Evolutionary conservation across 2,329 filamentous ascomycete species (phyloP).

Genomic region (Pyrenochaeta sp.): DNA sequence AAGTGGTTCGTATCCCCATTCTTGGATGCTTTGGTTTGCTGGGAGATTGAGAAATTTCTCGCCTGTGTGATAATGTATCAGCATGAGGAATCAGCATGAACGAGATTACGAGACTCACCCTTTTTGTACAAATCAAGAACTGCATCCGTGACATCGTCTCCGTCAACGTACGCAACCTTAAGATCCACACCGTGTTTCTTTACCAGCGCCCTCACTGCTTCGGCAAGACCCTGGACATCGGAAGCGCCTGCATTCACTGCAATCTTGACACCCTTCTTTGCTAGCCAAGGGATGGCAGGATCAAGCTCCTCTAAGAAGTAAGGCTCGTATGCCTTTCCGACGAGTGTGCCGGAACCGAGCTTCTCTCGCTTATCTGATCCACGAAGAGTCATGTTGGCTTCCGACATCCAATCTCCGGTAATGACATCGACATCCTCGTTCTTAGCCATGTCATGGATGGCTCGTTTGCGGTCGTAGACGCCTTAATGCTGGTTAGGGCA

Average conservation of each 20-base stretch:
- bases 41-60: constrained; percentile 32
- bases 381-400: constrained; percentile 33
- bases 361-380: constrained; percentile 31
- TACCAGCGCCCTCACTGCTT: constrained; percentile 25
- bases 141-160: constrained; percentile 53
- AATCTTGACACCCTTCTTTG: constrained; percentile 30
- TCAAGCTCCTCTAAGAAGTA: constrained; percentile 33
- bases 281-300: constrained; percentile 32
- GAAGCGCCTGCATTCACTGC: constrained; percentile 32
- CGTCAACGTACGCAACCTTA: constrained; percentile 54
- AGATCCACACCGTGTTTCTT: constrained; percentile 36
- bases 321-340: constrained; percentile 32
- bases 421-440: constrained; percentile 8
- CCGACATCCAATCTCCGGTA: constrained; percentile 6
- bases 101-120: not conserved
- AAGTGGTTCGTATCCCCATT: constrained; percentile 34
- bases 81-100: not conserved
- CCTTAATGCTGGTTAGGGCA: constrained; percentile 6
- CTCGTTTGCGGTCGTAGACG: constrained; percentile 31
- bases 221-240: constrained; percentile 26
- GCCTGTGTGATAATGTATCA: not conserved
- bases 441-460: constrained; percentile 28
- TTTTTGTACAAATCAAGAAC: constrained; percentile 26
- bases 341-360: constrained; percentile 20
- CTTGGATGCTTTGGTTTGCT: constrained; percentile 30